Evolutionary conservation across 2,329 filamentous ascomycete genomes (phyloP), one percentile per base, ranked within the genome.

Genomic region (Aspergillus floridensis): DNA sequence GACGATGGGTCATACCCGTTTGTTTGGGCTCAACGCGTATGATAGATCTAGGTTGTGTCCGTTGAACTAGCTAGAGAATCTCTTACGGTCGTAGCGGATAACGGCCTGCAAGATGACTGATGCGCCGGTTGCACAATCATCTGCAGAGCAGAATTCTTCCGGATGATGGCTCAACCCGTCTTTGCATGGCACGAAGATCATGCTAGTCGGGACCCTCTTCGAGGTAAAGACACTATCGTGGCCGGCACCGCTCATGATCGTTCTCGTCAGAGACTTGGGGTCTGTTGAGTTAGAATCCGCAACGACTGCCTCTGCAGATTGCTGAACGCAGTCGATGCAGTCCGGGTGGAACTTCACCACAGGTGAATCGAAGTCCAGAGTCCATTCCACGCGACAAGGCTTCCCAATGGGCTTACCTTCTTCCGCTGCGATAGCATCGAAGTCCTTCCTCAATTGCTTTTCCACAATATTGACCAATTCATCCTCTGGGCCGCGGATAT

Each of bases 141-240:
- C 84, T 0, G 81, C 79, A 47, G 80, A 82, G 41, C 83, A 84
- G 66, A 85, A 88, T 67, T 88, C 86, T 49, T 82, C 79, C 2
- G 86, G 86, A 66, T 88, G 83, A 68, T 88, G 86, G 66, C 84
- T 87, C 21, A 88, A 74, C 1, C 86, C 86, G 65, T 86, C 82
- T 68, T 79, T 82, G 63, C 84, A 88, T 4, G 86, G 85, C 19
- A 88, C 83, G 65, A 89, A 89, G 29, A 88, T 85, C 86, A 89
- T 88, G 48, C 83, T 82, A 2, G 86, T 87, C 16, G 86, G 86
- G 49, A 83, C 84, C 41, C 78, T 76, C 63, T 82, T 80, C 49
- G 81, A 86, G 5, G 86, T 82, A 61, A 86, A 85, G 5, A 88
- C 85, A 64, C 82, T 86, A 64, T 88, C 86, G 72, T 88, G 86